Evolutionary conservation across 306 rosid genomes (phyloP), one percentile per base, ranked within the genome.

Genomic region (Clitoria ternatea): DNA sequence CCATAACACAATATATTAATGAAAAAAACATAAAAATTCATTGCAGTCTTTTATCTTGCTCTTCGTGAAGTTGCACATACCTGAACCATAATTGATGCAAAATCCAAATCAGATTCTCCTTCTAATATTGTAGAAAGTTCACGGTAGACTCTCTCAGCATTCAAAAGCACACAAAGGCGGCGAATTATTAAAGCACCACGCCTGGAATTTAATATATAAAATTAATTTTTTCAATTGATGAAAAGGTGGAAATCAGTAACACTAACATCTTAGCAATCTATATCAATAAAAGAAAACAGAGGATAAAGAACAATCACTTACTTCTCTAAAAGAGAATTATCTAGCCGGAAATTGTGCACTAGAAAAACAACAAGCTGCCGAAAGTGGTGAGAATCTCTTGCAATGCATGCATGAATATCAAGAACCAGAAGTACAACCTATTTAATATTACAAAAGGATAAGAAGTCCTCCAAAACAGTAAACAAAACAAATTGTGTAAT

Each of bases 381-480:
- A 66, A 94, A 94, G 81, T 94, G 99, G 55, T 62, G 87, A 60
- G 77, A 77, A 79, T 94, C 99, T 85, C 76, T 70, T 19, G 99
- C 97, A 72, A 94, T 94, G 86, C 95, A 85, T 9, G 99, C 97
- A 82, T 89, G 97, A 83, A 94, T 86, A 59, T 94, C 96, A 19
- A 94, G 96, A 79, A 89, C 99, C 71, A 94, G 88, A 57, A 94
- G 97, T 75, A 94, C 99, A 67, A 94, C 99, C 99, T 94, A 72
- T 50, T 64, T 47, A 72, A 54, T 30, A 50, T 69, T 42, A 48
- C 37, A n/a, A n/a, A n/a, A n/a, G n/a, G n/a, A n/a, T n/a, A n/a
- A n/a, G n/a, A n/a, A n/a, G n/a, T n/a, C n/a, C n/a, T n/a, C n/a
- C n/a, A n/a, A n/a, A n/a, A n/a, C n/a, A n/a, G n/a, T n/a, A n/a